A percentile compares a stretch with the other conserved stretches of the same genome.
Evolutionary conservation across 257 asterid species (phyloP).

Genomic region (Catharanthus roseus): DNA sequence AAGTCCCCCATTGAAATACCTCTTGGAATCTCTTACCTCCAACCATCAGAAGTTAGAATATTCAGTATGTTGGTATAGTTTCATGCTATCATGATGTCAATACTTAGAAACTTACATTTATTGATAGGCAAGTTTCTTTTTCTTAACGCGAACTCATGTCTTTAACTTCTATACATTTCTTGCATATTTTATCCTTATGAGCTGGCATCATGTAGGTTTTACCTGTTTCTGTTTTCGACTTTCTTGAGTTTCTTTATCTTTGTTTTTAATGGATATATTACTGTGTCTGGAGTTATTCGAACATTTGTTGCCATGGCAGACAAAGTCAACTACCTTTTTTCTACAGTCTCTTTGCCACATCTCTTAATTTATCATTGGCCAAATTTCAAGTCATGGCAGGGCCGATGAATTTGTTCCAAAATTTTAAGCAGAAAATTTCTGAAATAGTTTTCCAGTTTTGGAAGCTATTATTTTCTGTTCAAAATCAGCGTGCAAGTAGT

Average conservation of each 20-base stretch:
- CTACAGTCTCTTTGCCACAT: neutral
- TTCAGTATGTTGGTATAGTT: neutral
- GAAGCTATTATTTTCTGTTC: neutral
- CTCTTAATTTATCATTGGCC: too few species aligned
- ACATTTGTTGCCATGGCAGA: neutral
- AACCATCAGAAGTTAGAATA: neutral
- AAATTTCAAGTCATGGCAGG: too few species aligned
- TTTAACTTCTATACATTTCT: neutral
- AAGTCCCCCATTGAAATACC: neutral
- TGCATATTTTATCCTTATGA: neutral
- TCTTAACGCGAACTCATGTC: neutral
- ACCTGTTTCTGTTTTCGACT: neutral
- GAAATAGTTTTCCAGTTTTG: slow-evolving; percentile 1
- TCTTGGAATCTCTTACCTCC: neutral
- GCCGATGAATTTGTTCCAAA: too few species aligned
- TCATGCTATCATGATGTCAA: neutral
- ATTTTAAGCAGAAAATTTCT: neutral
- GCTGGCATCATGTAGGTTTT: neutral
- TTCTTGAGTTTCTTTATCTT: neutral
- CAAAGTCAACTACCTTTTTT: neutral
- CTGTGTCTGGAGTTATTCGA: neutral
- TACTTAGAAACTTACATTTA: too few species aligned
- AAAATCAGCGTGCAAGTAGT: neutral
- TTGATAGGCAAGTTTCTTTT: neutral
- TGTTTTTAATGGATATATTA: neutral